Conservation (phyloP, 805 yeast genomes). For the Hanseniaspora nectarophila region DNA sequence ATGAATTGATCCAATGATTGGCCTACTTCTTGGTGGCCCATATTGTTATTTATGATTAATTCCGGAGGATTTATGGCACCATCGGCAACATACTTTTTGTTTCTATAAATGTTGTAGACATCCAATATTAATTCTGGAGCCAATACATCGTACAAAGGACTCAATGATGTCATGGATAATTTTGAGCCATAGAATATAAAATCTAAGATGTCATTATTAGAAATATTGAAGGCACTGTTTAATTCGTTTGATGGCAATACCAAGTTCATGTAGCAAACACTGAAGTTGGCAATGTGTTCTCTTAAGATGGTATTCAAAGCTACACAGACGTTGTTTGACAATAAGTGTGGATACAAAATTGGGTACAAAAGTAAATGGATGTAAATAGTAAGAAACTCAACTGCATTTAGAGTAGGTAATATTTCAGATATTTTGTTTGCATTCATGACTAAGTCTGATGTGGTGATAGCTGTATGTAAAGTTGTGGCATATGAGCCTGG, state of each 20-base stretch:
- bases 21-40: background rate
- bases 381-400: background rate
- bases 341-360: background rate
- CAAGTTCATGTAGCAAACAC: background rate
- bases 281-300: background rate
- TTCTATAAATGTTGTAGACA: background rate
- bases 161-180: background rate
- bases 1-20: background rate
- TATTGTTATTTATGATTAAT: background rate
- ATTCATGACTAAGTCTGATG: background rate
- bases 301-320: background rate
- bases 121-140: background rate
- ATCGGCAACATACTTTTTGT: background rate
- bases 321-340: background rate
- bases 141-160: background rate
- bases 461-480: background rate
- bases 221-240: background rate
- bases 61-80: background rate
- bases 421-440: background rate
- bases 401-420: background rate
- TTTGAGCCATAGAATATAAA: background rate
- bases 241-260: background rate
- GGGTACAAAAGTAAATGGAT: background rate
- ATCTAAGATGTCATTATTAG: background rate
- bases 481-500: background rate